phyloP scores from a whole-genome alignment of 2,329 filamentous ascomycete genomes.

The Nemania sp. region DNA sequence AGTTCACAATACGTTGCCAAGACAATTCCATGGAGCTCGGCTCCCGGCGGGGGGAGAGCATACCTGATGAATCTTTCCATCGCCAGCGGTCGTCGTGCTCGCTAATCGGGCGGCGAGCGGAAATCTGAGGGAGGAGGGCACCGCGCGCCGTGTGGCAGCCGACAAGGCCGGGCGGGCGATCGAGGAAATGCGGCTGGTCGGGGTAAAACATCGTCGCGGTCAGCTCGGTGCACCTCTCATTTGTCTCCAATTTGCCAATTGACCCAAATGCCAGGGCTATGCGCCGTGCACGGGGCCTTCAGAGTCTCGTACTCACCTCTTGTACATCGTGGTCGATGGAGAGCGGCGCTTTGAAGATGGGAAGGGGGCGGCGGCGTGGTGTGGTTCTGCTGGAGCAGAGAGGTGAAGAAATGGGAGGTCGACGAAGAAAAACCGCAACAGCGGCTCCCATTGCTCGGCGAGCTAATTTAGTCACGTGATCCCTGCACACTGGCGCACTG shows the following conservation, averaged over 20 bases:
- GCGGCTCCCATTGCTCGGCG: conserved; percentile 22
- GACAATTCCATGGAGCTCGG: conserved; percentile 3
- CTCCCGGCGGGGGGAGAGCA: conserved; percentile 33
- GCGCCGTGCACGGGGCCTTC: conserved; percentile 25
- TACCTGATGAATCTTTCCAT: conserved; percentile 72
- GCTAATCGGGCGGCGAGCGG: conserved; percentile 61
- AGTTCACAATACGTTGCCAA: conserved; percentile 47
- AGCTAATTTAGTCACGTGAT: conserved; percentile 31
- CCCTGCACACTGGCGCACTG: conserved; percentile 1
- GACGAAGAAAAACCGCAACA: conserved; percentile 33
- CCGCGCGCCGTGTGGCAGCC: conserved; percentile 60
- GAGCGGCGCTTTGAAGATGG: conserved; percentile 64
- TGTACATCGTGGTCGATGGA: conserved; percentile 78
- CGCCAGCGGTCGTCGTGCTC: conserved; percentile 59
- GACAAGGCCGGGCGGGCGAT: conserved; percentile 62
- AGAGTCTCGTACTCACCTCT: conserved; percentile 65
- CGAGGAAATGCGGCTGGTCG: conserved; percentile 65
- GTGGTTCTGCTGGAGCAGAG: conserved; percentile 41
- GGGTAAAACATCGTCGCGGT: conserved; percentile 38
- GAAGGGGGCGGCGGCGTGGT: conserved; percentile 59
- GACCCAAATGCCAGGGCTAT: conserved; percentile 49
- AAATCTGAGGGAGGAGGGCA: conserved; percentile 59
- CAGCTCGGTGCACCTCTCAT: conserved; percentile 55
- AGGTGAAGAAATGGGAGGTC: conserved; percentile 30
- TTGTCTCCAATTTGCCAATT: no score